Conservation (phyloP, 2,329 filamentous ascomycete genomes). For the Harringtonia lauricola region DNA sequence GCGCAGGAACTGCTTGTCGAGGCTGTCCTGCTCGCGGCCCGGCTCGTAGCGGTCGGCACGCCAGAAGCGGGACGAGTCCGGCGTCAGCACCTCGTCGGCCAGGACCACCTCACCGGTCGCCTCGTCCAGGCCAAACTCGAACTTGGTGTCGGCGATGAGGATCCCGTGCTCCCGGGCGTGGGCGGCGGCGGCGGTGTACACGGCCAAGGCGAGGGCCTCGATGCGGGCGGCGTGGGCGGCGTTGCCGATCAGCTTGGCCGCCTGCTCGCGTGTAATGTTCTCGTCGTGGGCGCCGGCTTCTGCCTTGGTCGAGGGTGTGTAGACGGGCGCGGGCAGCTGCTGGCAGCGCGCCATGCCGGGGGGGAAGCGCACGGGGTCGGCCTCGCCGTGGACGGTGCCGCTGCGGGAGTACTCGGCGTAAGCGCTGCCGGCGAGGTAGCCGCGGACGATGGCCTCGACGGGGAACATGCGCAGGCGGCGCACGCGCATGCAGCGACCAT, state of each 20-base stretch:
- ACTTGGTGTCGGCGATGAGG: constrained; percentile 56
- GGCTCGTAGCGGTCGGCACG: constrained; percentile 59
- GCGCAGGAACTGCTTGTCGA: constrained; percentile 77
- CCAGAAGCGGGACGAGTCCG: constrained; percentile 83
- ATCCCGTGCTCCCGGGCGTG: constrained; percentile 58
- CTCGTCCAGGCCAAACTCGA: constrained; percentile 57
- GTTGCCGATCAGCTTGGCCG: constrained; percentile 51
- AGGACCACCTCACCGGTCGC: constrained; percentile 58
- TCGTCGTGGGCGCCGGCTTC: constrained; percentile 68
- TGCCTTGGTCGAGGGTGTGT: constrained; percentile 77
- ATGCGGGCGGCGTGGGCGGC: constrained; percentile 51
- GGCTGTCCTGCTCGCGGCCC: constrained; percentile 68
- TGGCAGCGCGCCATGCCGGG: constrained; percentile 60
- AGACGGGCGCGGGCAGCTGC: constrained; percentile 56
- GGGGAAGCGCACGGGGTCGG: constrained; percentile 22
- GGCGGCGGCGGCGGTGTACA: constrained; percentile 52
- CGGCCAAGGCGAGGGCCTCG: constrained; percentile 49
- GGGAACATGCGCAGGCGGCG: constrained; percentile 64
- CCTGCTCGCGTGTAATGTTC: constrained; percentile 67
- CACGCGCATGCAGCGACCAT: constrained; percentile 66
- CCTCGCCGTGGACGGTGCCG: constrained; percentile 71
- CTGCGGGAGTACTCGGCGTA: constrained; percentile 65
- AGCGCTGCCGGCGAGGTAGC: constrained; percentile 78
- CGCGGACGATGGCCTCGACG: constrained; percentile 76
- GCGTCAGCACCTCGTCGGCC: constrained; percentile 78